Percentiles rank a stretch among this genome's conserved stretches.
Evolutionary conservation across 2,329 filamentous ascomycete species (phyloP).

Genomic region (Dactylonectria estremocensis): DNA sequence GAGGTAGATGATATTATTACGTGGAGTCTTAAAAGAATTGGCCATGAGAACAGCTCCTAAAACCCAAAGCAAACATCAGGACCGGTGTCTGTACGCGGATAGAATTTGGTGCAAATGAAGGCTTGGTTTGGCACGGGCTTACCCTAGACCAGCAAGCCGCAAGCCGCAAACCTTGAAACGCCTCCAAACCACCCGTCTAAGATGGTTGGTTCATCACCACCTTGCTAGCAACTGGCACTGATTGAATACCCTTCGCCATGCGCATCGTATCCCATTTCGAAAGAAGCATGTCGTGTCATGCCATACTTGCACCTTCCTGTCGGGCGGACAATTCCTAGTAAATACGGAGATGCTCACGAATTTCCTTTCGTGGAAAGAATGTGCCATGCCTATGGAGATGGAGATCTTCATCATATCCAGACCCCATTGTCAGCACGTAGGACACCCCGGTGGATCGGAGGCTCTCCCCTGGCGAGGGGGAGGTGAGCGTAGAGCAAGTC

Average conservation of each 20-base stretch:
- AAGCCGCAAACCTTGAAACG: background rate
- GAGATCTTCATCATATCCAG: slow-evolving; percentile 18
- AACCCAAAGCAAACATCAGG: background rate
- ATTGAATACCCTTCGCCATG: background rate
- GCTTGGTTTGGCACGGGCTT: background rate
- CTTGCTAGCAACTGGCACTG: background rate
- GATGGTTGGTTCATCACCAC: background rate
- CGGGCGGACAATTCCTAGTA: slow-evolving; percentile 5
- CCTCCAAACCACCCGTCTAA: background rate
- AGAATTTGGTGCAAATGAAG: background rate
- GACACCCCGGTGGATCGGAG: background rate
- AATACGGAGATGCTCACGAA: slow-evolving; percentile 24
- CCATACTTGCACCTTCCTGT: slow-evolving; percentile 9
- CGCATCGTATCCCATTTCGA: slow-evolving; percentile 14
- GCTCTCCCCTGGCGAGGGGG: background rate
- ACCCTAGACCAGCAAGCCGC: background rate
- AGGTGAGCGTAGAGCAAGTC: background rate
- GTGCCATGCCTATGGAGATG: slow-evolving; percentile 16
- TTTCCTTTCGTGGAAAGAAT: slow-evolving; percentile 25
- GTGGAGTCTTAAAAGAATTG: background rate
- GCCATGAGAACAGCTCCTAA: background rate
- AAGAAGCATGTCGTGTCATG: background rate
- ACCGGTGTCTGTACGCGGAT: background rate
- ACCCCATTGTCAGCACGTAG: background rate
- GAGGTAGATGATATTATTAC: too few relatives aligned